Percentiles rank a stretch among this genome's conserved stretches.
phyloP scores from a whole-genome alignment of 352 stramenopile genomes.

The Phytophthora lateralis region DNA sequence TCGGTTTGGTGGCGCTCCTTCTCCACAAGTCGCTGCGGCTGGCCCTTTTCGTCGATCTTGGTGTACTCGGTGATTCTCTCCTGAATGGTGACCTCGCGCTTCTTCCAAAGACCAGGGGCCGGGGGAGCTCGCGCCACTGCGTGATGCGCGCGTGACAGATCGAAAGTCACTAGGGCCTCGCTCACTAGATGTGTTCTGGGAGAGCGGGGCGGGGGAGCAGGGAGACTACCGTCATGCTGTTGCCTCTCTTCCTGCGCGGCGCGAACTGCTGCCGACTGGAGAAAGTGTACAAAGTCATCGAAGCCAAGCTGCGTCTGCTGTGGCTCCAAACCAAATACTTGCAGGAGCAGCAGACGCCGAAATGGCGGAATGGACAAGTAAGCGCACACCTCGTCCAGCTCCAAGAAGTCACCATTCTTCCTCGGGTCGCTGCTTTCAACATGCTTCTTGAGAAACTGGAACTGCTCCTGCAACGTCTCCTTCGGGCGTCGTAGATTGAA shows the following conservation, averaged over 20 bases:
- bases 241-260: slow-evolving; percentile 53
- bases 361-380: slow-evolving; percentile 78
- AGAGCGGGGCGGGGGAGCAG: slow-evolving; percentile 25
- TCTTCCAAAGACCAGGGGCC: slow-evolving; percentile 84
- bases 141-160: slow-evolving; percentile 40
- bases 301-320: slow-evolving; percentile 51
- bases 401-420: slow-evolving; percentile 37
- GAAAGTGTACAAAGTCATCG: slow-evolving; percentile 67
- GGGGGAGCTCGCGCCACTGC: slow-evolving; percentile 52
- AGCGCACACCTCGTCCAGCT: slow-evolving; percentile 63
- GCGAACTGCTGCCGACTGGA: slow-evolving; percentile 60
- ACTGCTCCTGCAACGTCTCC: slow-evolving; percentile 73
- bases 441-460: slow-evolving; percentile 51
- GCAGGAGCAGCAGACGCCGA: slow-evolving; percentile 55
- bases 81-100: slow-evolving; percentile 87
- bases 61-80: slow-evolving; percentile 89
- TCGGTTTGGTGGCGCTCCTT: slow-evolving; percentile 87
- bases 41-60: slow-evolving; percentile 85
- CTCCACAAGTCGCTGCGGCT: slow-evolving; percentile 77
- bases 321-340: slow-evolving; percentile 54
- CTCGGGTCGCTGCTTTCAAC: slow-evolving; percentile 19
- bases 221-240: slow-evolving; percentile 23
- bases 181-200: slow-evolving; percentile 2
- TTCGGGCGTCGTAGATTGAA: slow-evolving; percentile 75
- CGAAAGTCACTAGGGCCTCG: slow-evolving; percentile 51